These are phyloP conservation scores for Jackrogersella minutella DNA, from an alignment of 495 filamentous ascomycete species.

Conservation along the genomic window DNA sequence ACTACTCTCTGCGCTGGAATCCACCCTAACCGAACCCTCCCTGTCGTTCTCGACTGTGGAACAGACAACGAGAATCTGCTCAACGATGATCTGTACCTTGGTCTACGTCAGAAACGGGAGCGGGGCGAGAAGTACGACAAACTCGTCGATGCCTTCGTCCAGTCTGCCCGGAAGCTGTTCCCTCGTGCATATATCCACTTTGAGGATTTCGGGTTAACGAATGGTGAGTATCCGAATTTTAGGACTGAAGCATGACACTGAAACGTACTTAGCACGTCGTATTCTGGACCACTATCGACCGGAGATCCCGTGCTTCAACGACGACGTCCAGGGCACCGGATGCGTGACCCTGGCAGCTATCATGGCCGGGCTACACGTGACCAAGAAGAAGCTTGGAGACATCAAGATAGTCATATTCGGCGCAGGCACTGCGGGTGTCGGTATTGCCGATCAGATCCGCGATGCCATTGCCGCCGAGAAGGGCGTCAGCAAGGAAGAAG, in stretches of 20 bases:
- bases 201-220: conserved; percentile 66
- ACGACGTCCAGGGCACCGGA: conserved; percentile 91
- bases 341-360: conserved; percentile 86
- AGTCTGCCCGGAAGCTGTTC: conserved; percentile 70
- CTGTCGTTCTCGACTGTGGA: conserved; percentile 87
- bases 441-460: conserved; percentile 85
- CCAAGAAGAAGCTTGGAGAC: conserved; percentile 70
- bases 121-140: conserved; percentile 79
- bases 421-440: conserved; percentile 84
- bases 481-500: conserved; percentile 74
- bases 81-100: conserved; percentile 83
- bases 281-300: conserved; percentile 78
- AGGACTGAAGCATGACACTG: background rate
- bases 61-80: conserved; percentile 82
- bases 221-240: conserved; percentile 48
- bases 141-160: conserved; percentile 79
- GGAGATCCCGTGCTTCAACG: conserved; percentile 85
- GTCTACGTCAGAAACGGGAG: conserved; percentile 70
- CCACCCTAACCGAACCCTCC: conserved; percentile 78
- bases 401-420: conserved; percentile 78
- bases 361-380: conserved; percentile 74
- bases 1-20: conserved; percentile 88
- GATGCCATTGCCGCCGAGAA: conserved; percentile 78
- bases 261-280: conserved; percentile 55
- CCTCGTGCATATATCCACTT: conserved; percentile 89